Evolutionary conservation across 331 rosid genomes (phyloP).

Genomic region (Malus hybrid): DNA sequence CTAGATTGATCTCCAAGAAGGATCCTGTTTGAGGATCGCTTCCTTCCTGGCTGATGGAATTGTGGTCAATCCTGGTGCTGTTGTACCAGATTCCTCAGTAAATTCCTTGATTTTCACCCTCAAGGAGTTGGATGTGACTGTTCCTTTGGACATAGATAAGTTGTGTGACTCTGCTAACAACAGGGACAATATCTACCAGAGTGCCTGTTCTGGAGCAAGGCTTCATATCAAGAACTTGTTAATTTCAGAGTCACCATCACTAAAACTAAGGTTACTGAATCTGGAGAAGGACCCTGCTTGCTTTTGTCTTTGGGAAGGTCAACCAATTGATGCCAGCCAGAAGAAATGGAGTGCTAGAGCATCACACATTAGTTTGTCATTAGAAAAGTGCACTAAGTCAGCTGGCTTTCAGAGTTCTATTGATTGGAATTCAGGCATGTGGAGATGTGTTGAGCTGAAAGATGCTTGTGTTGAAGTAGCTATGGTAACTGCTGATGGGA

Average conservation of each 20-base stretch:
- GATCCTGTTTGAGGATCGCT: conserved; percentile 80
- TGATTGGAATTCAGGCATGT: conserved; percentile 48
- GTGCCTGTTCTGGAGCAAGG: conserved; percentile 73
- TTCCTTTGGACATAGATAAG: conserved; percentile 51
- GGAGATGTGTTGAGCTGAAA: conserved; percentile 86
- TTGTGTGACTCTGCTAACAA: conserved; percentile 26
- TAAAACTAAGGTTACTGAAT: conserved; percentile 50
- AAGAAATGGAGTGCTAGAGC: conserved; percentile 74
- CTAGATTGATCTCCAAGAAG: conserved; percentile 90
- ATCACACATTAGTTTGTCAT: conserved; percentile 64
- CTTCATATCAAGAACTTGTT: conserved; percentile 62
- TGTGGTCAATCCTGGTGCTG: conserved; percentile 66
- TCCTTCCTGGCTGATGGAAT: conserved; percentile 91
- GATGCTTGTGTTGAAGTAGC: conserved; percentile 79
- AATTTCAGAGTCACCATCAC: conserved; percentile 62
- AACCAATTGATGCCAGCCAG: conserved; percentile 82
- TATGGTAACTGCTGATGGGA: conserved; percentile 92
- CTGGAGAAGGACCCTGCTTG: conserved; percentile 95
- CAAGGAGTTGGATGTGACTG: conserved; percentile 63
- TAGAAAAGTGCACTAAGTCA: conserved; percentile 45
- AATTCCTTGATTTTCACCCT: conserved; percentile 59
- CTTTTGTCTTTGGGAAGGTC: conserved; percentile 87
- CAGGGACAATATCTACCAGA: conserved; percentile 28
- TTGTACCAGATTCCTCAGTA: conserved; percentile 77
- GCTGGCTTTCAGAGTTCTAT: conserved; percentile 42